Evolutionary conservation across 164 flowering plant species (phyloP).

Genomic region (Nymphaea thermarum): DNA sequence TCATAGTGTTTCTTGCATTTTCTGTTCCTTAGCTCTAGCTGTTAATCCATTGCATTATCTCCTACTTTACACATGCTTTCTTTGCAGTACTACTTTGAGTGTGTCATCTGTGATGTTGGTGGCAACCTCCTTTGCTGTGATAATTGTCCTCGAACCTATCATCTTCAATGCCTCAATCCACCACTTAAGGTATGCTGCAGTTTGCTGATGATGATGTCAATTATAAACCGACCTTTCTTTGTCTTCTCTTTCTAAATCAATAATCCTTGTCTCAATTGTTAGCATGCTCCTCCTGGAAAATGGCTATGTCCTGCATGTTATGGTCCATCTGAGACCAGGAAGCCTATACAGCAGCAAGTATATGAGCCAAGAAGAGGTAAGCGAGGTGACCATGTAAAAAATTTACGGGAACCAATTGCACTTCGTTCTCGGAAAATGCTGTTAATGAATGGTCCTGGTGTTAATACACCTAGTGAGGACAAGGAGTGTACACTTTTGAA

Average conservation of each 20-base stretch:
- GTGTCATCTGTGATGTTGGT: constrained; percentile 91
- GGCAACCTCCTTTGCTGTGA: constrained; percentile 96
- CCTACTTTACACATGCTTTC: constrained; percentile 3
- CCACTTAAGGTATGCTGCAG: constrained; percentile 69
- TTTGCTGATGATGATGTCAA: not conserved
- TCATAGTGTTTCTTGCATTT: not conserved
- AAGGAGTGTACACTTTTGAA: constrained; percentile 22
- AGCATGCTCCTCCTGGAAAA: constrained; percentile 80
- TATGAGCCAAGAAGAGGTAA: constrained; percentile 50
- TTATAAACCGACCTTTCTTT: not conserved
- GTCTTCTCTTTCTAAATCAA: not conserved
- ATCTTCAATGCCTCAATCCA: constrained; percentile 87
- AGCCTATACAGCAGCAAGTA: constrained; percentile 26
- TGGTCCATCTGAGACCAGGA: constrained; percentile 27
- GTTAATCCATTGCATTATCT: not conserved
- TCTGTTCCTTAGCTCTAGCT: not conserved
- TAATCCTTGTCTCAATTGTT: constrained; percentile 7
- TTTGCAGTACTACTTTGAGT: constrained; percentile 86
- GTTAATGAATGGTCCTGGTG: constrained; percentile 24
- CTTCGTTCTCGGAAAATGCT: constrained; percentile 31
- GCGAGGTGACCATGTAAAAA: constrained; percentile 29
- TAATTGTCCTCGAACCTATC: constrained; percentile 85
- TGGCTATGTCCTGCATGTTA: constrained; percentile 85
- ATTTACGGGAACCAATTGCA: constrained; percentile 28
- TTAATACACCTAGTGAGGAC: constrained; percentile 41